phyloP scores from a whole-genome alignment of 1,284 basidiomycete genomes.

The Ustilago nuda region DNA sequence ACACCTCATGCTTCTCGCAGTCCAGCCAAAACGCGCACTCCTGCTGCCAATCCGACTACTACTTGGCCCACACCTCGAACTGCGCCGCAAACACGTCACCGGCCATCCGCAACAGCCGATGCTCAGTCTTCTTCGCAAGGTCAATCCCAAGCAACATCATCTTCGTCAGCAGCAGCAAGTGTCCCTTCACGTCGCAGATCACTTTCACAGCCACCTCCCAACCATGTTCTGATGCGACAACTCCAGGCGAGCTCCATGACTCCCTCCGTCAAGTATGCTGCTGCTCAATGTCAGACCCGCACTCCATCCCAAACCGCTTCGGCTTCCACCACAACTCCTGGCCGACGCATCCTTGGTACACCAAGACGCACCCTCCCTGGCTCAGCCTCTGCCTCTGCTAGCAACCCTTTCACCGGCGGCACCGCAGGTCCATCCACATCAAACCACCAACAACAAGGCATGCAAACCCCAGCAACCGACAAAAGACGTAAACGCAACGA shows the following conservation, averaged over 20 bases:
- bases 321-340: constrained; percentile 29
- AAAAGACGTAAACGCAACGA: constrained; percentile 51
- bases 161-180: not conserved
- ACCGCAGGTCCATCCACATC: constrained; percentile 9
- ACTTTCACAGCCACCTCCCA: constrained; percentile 49
- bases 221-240: constrained; percentile 45
- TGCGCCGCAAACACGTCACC: constrained; percentile 17
- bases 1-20: constrained; percentile 28
- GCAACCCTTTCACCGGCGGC: constrained; percentile 13
- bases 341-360: constrained; percentile 37
- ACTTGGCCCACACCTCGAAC: constrained; percentile 31
- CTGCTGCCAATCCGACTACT: constrained; percentile 8
- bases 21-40: constrained; percentile 22
- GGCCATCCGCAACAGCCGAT: constrained; percentile 14
- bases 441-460: constrained; percentile 15
- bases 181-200: constrained; percentile 36
- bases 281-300: constrained; percentile 18
- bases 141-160: constrained; percentile 6
- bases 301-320: constrained; percentile 25
- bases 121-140: constrained; percentile 4
- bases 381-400: constrained; percentile 13
- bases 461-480: constrained; percentile 50
- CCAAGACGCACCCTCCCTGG: constrained; percentile 22
- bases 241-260: constrained; percentile 33
- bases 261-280: constrained; percentile 33